Percentiles rank a stretch among this genome's conserved stretches.
Conservation (phyloP, 208 protist species). For the Trypanosoma scelopori region DNA sequence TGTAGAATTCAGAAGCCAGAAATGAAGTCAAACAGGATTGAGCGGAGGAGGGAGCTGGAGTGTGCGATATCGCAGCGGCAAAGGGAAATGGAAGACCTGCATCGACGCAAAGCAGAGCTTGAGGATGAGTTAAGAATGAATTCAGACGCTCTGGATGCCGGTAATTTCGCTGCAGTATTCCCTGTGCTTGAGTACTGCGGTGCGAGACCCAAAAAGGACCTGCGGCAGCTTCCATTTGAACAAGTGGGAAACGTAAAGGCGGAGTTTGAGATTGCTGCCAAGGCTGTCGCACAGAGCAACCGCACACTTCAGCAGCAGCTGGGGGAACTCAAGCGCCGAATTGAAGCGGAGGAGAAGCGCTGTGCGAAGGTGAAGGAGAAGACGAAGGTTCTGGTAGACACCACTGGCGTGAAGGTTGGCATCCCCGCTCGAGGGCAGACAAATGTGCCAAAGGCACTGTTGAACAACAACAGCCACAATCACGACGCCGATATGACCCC, state of each 20-base stretch:
- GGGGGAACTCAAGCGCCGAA: conserved; percentile 49
- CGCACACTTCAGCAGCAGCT: conserved; percentile 41
- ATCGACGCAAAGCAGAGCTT: conserved; percentile 48
- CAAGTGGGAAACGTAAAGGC: conserved; percentile 64
- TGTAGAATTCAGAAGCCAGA: conserved; percentile 3
- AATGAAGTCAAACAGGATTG: conserved; percentile 55
- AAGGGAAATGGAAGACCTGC: conserved; percentile 62
- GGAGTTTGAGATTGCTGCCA: conserved; percentile 71
- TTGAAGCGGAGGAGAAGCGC: conserved; percentile 50
- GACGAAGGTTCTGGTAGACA: conserved; percentile 31
- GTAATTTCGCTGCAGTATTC: conserved; percentile 59
- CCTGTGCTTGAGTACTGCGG: conserved; percentile 82
- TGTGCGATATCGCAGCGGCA: conserved; percentile 55
- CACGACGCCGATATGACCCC: conserved; percentile 30
- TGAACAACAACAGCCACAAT: not conserved
- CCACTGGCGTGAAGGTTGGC: conserved; percentile 38
- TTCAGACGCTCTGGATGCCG: conserved; percentile 30
- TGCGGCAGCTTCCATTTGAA: conserved; percentile 58
- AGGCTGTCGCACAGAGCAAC: conserved; percentile 68
- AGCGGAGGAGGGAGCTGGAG: conserved; percentile 69
- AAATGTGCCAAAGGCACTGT: conserved; percentile 9
- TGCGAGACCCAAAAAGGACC: conserved; percentile 34
- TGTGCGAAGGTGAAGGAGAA: conserved; percentile 23
- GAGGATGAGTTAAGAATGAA: conserved; percentile 43
- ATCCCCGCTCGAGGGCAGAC: conserved; percentile 21